Conservation (phyloP, 2,329 filamentous ascomycete genomes). For the Xylariaceae sp. region DNA sequence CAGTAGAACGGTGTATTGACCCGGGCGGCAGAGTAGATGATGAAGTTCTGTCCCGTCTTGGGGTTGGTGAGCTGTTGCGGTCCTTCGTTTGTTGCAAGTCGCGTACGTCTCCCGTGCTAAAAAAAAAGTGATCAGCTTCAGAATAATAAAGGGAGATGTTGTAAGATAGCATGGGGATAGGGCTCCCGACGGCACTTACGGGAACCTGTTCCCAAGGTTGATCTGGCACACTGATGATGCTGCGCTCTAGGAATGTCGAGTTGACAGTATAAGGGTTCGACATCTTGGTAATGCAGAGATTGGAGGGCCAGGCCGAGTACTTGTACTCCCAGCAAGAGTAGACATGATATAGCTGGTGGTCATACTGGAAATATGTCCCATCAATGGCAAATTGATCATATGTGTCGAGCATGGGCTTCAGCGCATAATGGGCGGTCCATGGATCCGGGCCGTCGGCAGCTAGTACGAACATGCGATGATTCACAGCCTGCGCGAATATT, state of each 20-base stretch:
- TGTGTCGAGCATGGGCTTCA: conserved; percentile 33
- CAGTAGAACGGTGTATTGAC: conserved; percentile 37
- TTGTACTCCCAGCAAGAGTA: conserved; percentile 36
- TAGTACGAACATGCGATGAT: conserved; percentile 36
- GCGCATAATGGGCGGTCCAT: conserved; percentile 31
- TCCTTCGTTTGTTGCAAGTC: conserved; percentile 35
- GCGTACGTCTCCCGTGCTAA: conserved; percentile 31
- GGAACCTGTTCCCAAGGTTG: conserved; percentile 35
- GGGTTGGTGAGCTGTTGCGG: conserved; percentile 36
- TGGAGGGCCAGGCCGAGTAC: conserved; percentile 34
- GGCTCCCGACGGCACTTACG: conserved; percentile 7
- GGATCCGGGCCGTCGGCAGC: conserved; percentile 30
- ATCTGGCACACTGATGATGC: conserved; percentile 33
- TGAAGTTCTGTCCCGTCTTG: conserved; percentile 34
- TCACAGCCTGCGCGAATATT: conserved; percentile 26
- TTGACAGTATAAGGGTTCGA: conserved; percentile 33
- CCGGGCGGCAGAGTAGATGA: conserved; percentile 35
- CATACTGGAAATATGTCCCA: conserved; percentile 33
- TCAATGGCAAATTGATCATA: conserved; percentile 37
- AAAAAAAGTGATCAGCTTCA: conserved; percentile 3
- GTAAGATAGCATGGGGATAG: background rate
- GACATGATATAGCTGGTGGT: conserved; percentile 33
- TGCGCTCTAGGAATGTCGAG: conserved; percentile 30
- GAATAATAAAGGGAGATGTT: too few species aligned
- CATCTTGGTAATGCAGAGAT: conserved; percentile 35